Evolutionary conservation across 2,329 filamentous ascomycete genomes (phyloP).

Genomic region (Claviceps spartinae): DNA sequence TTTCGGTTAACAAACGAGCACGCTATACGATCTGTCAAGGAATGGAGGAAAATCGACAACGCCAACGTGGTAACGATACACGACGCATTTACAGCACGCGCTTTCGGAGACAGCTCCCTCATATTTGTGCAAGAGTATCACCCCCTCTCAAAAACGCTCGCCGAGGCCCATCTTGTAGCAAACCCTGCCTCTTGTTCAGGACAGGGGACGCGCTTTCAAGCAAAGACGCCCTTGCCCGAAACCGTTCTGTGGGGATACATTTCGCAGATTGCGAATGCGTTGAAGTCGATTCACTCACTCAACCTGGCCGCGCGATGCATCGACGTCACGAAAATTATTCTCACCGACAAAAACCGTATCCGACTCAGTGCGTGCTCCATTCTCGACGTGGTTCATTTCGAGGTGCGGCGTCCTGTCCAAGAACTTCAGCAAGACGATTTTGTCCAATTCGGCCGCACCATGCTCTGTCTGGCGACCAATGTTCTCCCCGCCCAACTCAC

Average conservation of each 20-base stretch:
- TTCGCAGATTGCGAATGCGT: slow-evolving; percentile 75
- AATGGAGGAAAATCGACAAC: slow-evolving; percentile 77
- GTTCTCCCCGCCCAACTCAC: slow-evolving; percentile 38
- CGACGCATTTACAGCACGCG: slow-evolving; percentile 84
- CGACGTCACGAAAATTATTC: slow-evolving; percentile 73
- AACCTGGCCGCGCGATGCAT: slow-evolving; percentile 78
- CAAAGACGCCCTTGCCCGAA: slow-evolving; percentile 46
- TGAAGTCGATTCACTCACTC: slow-evolving; percentile 71
- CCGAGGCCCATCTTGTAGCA: slow-evolving; percentile 57
- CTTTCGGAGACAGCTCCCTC: slow-evolving; percentile 87
- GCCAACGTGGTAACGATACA: slow-evolving; percentile 74
- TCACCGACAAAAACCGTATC: slow-evolving; percentile 83
- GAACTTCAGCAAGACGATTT: slow-evolving; percentile 86
- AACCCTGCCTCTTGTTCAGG: slow-evolving; percentile 17
- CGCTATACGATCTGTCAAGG: slow-evolving; percentile 71
- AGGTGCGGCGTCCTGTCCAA: slow-evolving; percentile 49
- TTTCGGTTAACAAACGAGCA: slow-evolving; percentile 82
- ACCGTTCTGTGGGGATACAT: slow-evolving; percentile 81
- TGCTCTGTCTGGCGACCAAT: slow-evolving; percentile 70
- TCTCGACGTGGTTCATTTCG: slow-evolving; percentile 77
- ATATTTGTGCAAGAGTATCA: slow-evolving; percentile 92
- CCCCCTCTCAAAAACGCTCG: slow-evolving; percentile 77
- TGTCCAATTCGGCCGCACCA: slow-evolving; percentile 66
- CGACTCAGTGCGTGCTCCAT: slow-evolving; percentile 80
- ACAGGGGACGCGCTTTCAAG: slow-evolving; percentile 31